A percentile compares a stretch with the other conserved stretches of the same genome.
Evolutionary conservation across 352 stramenopile genomes (phyloP).

Genomic region (Phytophthora tubulina): DNA sequence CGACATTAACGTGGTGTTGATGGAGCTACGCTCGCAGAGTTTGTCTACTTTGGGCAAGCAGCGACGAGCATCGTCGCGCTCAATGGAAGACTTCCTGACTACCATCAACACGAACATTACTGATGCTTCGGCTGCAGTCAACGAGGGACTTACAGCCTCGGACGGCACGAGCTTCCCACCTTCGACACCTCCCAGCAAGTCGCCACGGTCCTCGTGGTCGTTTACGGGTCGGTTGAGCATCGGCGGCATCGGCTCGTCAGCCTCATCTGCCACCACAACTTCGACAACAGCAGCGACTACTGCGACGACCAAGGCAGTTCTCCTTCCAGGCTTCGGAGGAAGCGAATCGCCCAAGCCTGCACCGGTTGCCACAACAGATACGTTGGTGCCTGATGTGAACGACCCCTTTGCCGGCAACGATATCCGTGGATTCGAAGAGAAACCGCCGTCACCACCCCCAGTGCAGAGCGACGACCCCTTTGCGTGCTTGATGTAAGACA

Average conservation of each 20-base stretch:
- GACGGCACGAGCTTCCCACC: slow-evolving; percentile 45
- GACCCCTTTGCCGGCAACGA: slow-evolving; percentile 79
- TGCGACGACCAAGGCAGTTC: slow-evolving; percentile 18
- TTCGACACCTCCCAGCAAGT: slow-evolving; percentile 50
- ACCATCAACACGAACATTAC: slow-evolving; percentile 68
- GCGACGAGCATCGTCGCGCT: slow-evolving; percentile 63
- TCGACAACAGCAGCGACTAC: slow-evolving; percentile 18
- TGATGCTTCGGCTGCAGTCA: slow-evolving; percentile 41
- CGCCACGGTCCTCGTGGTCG: slow-evolving; percentile 47
- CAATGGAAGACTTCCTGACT: slow-evolving; percentile 75
- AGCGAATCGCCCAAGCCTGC: slow-evolving; percentile 14
- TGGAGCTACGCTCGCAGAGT: slow-evolving; percentile 71
- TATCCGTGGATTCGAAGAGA: slow-evolving; percentile 62
- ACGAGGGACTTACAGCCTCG: slow-evolving; percentile 33
- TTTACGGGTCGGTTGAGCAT: slow-evolving; percentile 47
- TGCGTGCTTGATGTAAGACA: slow-evolving; percentile 62
- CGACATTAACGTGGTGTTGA: slow-evolving; percentile 64
- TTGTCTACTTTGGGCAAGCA: slow-evolving; percentile 50
- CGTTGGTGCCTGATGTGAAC: slow-evolving; percentile 39
- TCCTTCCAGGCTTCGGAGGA: slow-evolving; percentile 30
- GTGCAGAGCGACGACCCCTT: slow-evolving; percentile 72
- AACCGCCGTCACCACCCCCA: slow-evolving; percentile 36
- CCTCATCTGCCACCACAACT: slow-evolving; percentile 22
- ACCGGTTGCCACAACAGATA: slow-evolving; percentile 19
- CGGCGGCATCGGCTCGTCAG: slow-evolving; percentile 34